Conservation (phyloP, 2,329 filamentous ascomycete genomes). For the Nemania bipapillata region DNA sequence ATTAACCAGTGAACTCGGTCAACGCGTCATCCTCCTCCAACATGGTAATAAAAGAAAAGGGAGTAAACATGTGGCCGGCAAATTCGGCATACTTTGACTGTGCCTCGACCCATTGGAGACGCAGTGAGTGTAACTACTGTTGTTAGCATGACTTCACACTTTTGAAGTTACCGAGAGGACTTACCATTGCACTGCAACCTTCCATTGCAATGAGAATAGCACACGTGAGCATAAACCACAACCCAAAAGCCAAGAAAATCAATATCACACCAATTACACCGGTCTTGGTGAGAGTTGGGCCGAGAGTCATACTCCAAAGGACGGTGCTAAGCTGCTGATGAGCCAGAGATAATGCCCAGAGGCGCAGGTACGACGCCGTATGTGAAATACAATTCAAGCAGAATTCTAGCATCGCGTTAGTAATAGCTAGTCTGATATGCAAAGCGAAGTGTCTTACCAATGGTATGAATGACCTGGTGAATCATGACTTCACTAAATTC, state of each 20-base stretch:
- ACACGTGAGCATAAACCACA: slow-evolving; percentile 89
- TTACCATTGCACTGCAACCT: slow-evolving; percentile 78
- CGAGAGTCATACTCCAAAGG: slow-evolving; percentile 95
- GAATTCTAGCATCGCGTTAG: slow-evolving; percentile 72
- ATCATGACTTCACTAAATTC: slow-evolving; percentile 98
- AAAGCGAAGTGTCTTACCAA: slow-evolving; percentile 70
- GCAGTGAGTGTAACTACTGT: slow-evolving; percentile 71
- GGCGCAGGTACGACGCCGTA: slow-evolving; percentile 96
- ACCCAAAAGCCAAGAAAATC: slow-evolving; percentile 82
- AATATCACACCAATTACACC: slow-evolving; percentile 79
- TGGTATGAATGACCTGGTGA: slow-evolving; percentile 98
- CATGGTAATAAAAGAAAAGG: slow-evolving; percentile 78
- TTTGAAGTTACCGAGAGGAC: slow-evolving; percentile 9
- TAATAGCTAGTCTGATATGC: not conserved
- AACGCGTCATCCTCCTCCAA: slow-evolving; percentile 73
- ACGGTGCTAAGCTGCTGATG: slow-evolving; percentile 98
- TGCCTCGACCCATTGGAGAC: slow-evolving; percentile 85
- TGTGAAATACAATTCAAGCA: slow-evolving; percentile 99
- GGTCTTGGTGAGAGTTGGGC: slow-evolving; percentile 73
- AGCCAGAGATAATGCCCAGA: slow-evolving; percentile 96
- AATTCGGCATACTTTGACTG: slow-evolving; percentile 89
- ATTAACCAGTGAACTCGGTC: slow-evolving; percentile 53
- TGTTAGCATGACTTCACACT: slow-evolving; percentile 33
- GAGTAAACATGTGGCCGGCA: slow-evolving; percentile 79
- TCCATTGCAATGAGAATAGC: slow-evolving; percentile 83